Percentiles rank a stretch among this genome's conserved stretches.
phyloP scores from a whole-genome alignment of 2,329 filamentous ascomycete species.

The Fusarium incarnatum region DNA sequence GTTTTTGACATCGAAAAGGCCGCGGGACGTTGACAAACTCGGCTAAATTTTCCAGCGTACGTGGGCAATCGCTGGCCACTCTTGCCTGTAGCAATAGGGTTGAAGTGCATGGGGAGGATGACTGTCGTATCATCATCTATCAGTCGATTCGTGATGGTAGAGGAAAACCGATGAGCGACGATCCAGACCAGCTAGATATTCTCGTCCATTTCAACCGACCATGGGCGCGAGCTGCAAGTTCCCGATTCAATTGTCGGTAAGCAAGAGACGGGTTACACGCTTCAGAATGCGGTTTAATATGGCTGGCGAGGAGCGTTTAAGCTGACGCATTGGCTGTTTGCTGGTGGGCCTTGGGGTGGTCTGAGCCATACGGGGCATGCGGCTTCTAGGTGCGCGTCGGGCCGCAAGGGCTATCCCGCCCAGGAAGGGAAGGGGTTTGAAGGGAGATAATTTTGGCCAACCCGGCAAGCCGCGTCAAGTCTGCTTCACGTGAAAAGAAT shows the following conservation, averaged over 20 bases:
- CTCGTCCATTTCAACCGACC: not conserved
- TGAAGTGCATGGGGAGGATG: not conserved
- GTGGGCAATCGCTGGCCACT: not conserved
- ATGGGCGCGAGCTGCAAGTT: not conserved
- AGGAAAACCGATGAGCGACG: not conserved
- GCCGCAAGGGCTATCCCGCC: conserved; percentile 48
- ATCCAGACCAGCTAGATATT: not conserved
- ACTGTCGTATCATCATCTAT: not conserved
- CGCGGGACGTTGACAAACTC: not conserved
- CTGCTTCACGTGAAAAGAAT: conserved; percentile 43
- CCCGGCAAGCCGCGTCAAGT: conserved; percentile 45
- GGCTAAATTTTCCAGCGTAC: not conserved
- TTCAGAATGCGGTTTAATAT: not conserved
- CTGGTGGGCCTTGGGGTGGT: conserved; percentile 32
- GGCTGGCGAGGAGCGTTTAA: conserved; percentile 5
- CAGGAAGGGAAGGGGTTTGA: conserved; percentile 37
- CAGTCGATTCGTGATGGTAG: not conserved
- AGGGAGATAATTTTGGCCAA: conserved; percentile 38
- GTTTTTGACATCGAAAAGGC: not conserved
- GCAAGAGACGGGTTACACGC: not conserved
- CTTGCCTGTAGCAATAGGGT: not conserved
- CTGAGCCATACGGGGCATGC: conserved; percentile 41
- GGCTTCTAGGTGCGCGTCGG: conserved; percentile 45
- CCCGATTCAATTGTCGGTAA: conserved; percentile 20
- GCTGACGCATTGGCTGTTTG: conserved; percentile 19